These are phyloP conservation scores for Monosporascus sp. DNA, from an alignment of 2,329 filamentous ascomycete species.

Conservation along the genomic window DNA sequence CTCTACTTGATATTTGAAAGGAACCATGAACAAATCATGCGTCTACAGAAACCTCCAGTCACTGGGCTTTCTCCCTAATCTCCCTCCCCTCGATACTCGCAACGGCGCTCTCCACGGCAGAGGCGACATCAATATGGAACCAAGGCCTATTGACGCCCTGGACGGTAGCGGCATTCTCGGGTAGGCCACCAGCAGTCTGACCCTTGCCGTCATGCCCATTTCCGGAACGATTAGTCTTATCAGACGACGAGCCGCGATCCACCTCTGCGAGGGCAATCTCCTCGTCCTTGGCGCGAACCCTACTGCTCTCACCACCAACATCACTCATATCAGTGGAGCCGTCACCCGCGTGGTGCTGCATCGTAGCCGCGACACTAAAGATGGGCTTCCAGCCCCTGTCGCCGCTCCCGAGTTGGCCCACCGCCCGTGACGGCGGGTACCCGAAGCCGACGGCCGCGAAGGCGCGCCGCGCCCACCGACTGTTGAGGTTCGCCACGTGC, in stretches of 20 bases:
- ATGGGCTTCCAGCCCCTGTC: constrained; percentile 13
- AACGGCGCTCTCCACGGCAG: constrained; percentile 41
- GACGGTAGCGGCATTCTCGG: constrained; percentile 31
- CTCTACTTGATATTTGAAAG: no score
- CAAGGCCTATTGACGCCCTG: constrained; percentile 45
- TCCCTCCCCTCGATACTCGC: constrained; percentile 23
- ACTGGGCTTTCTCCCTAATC: background rate
- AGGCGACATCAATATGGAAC: constrained; percentile 48
- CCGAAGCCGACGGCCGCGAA: constrained; percentile 51
- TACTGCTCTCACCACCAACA: background rate
- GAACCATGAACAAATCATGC: no score
- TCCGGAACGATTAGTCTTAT: background rate
- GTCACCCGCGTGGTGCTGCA: background rate
- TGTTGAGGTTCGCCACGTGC: constrained; percentile 49
- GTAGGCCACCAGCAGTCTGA: constrained; percentile 23
- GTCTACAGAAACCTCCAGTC: background rate
- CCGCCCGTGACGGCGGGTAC: constrained; percentile 15
- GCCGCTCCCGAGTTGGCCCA: constrained; percentile 6
- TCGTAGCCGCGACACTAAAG: constrained; percentile 19
- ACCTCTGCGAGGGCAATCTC: background rate
- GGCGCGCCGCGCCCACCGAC: constrained; percentile 53
- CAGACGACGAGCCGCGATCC: constrained; percentile 4
- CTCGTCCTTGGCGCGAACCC: constrained; percentile 1
- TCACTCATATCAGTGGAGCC: no score
- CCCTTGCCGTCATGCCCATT: constrained; percentile 10